Base-by-base conservation (phyloP, 805 yeast genomes). In the Starmerella gropengiesseri region DNA sequence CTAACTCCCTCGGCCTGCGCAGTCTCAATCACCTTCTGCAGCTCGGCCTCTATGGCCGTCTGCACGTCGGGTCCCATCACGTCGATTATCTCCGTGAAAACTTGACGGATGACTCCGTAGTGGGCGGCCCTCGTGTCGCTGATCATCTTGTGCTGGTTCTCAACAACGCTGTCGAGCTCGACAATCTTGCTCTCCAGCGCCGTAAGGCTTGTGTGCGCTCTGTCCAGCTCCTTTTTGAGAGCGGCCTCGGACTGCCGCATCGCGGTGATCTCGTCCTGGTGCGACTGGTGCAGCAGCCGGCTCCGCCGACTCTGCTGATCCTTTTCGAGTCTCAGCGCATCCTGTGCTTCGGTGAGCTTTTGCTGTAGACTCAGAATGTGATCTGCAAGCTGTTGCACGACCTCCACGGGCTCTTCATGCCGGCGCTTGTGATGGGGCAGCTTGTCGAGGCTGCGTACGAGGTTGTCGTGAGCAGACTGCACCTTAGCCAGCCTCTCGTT, bases 1-100 rank as follows among this genome's bases (percentile, higher is more conserved):
- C 49, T 40, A 23, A 35, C 38, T 2, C 40, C 28, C 18, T 45
- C 41, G 13, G 17, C 20, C 31, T 38, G 35, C 8, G 49, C 37
- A 18, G 37, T 40, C 14, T 40, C 43, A n/a, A 53, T 45, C 14
- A 53, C 49, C 7, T 35, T 40, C 12, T 40, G 44, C 27, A 53
- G 47, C 36, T 47, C 46, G 4, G 12, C 14, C 28, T 53, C 52
- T 23, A 45, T 43, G 8, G 22, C 31, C 3, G 41, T 45, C 20
- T 45, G 46, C 42, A 49, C 51, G 20, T 53, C 53, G 9, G 43
- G 29, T 3, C 55, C 55, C 46, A 53, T 33, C 17, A 46, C 45
- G 4, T 43, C 51, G 33, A 46, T 44, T 7, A 53, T 38, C 18
- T 48, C 45, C 5, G 45, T 27, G 40, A 53, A 53, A 40, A 51